phyloP scores from a whole-genome alignment of 202 grass and related monocot genomes.

The Eragrostis tef region DNA sequence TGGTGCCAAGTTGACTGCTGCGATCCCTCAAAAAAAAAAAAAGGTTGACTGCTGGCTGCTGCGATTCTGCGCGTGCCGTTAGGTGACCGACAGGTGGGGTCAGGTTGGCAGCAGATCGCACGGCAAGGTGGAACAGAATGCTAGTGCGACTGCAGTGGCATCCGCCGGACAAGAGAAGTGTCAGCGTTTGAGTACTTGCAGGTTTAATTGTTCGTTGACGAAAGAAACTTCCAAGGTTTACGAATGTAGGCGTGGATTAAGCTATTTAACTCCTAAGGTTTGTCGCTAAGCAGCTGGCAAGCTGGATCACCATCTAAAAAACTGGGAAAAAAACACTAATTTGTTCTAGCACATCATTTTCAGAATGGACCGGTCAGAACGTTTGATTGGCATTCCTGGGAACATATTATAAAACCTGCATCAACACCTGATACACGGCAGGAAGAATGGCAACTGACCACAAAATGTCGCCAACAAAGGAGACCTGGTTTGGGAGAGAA shows the following conservation, averaged over 20 bases:
- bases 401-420: not conserved
- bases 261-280: not conserved
- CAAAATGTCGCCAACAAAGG: not conserved
- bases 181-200: not conserved
- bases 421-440: not conserved
- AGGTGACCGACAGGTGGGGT: conserved; percentile 32
- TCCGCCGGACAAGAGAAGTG: not conserved
- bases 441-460: not conserved
- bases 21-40: too few species aligned
- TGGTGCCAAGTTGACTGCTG: conserved; percentile 33
- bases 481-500: not conserved
- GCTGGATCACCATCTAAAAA: not conserved
- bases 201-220: not conserved
- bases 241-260: not conserved
- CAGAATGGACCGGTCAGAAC: not conserved
- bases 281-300: not conserved
- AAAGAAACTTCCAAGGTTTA: conserved; percentile 24
- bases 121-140: not conserved
- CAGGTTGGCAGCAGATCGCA: not conserved
- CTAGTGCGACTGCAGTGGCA: not conserved
- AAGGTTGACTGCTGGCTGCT: too few species aligned
- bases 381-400: not conserved
- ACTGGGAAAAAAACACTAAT: conserved; percentile 42
- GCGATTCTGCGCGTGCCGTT: not conserved
- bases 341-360: conserved; percentile 14